Percentiles rank a stretch among this genome's conserved stretches.
Evolutionary conservation across 2,329 filamentous ascomycete genomes (phyloP).

Genomic region (Talaromyces sp.): DNA sequence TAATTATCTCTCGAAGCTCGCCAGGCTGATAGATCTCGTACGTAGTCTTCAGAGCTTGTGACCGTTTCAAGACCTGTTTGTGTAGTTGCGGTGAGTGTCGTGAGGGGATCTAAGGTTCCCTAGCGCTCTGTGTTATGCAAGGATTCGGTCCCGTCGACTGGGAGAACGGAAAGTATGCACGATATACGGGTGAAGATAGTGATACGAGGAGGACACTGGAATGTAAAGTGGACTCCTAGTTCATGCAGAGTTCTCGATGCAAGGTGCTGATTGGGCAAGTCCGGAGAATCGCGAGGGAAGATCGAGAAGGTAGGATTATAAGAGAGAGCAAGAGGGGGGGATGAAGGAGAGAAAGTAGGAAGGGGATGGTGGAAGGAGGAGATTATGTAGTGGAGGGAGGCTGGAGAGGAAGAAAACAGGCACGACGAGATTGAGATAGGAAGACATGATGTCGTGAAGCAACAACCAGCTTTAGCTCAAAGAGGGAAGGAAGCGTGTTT

Average conservation of each 20-base stretch:
- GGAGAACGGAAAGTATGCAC: constrained; percentile 32
- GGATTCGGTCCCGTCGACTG: constrained; percentile 28
- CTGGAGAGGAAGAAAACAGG: constrained; percentile 20
- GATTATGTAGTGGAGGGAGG: constrained; percentile 20
- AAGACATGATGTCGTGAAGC: constrained; percentile 9
- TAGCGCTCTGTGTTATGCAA: constrained; percentile 19
- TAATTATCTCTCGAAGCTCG: neutral
- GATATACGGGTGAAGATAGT: constrained; percentile 22
- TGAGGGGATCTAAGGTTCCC: constrained; percentile 14
- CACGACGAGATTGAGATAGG: constrained; percentile 21
- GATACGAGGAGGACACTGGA: constrained; percentile 30
- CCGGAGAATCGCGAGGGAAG: neutral
- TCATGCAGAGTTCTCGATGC: constrained; percentile 8
- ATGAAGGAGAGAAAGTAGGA: constrained; percentile 6
- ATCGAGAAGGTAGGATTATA: constrained; percentile 5
- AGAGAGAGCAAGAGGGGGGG: neutral
- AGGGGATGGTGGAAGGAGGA: neutral
- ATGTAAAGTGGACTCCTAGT: constrained; percentile 15
- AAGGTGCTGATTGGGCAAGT: constrained; percentile 16
- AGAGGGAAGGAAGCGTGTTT: constrained; percentile 26
- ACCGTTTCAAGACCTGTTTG: neutral
- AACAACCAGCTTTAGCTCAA: constrained; percentile 7
- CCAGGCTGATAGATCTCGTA: neutral
- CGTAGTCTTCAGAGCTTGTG: neutral
- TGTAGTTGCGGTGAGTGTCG: constrained; percentile 18